Base-by-base conservation (phyloP, 495 filamentous ascomycete species). In the Penicillium dipodomyicola region DNA sequence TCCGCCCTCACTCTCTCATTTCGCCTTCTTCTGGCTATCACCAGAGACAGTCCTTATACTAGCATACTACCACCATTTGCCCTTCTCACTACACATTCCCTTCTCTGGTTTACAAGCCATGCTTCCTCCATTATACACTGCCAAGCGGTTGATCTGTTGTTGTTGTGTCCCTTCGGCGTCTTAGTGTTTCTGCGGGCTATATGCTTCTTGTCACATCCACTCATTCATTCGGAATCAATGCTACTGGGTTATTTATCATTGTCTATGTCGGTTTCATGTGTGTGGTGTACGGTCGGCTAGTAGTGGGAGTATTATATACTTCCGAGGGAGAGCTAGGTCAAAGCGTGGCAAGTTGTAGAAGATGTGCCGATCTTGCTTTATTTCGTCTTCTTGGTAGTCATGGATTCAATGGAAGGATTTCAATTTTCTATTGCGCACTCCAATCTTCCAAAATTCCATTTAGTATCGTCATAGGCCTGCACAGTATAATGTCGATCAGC, bases 111-210 rank as follows among this genome's bases (percentile, higher is more conserved):
- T 63, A 49, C 49, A 39, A 46, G 48, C 54, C 33, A 45, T 57
- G 47, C 40, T 54, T 44, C 55, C 50, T 54, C 47, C 56, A 62
- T 62, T 66, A 62, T 62, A 61, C 64, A 65, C 66, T 67, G 63
- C 61, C 58, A 52, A 66, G 60, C 63, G 65, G 60, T 66, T 60
- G 63, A 68, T 67, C 55, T 64, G 29, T 58, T 62, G 50, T 61
- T 48, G 42, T 39, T 51, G 44, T 29, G 43, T 56, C 29, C 23
- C 50, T 58, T 62, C 37, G 63, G 65, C 63, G 65, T 67, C 59
- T 61, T 59, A 39, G 57, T 62, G 59, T 58, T 63, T 54, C 41
- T 54, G 54, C 37, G 23, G 52, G 57, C 27, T 58, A 48, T 56
- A 57, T 56, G 52, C 55, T 56, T 41, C 52, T 59, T 63, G 59